Base-by-base conservation (phyloP, 768 basidiomycete genomes). In the Cystobasidium tubakii region DNA sequence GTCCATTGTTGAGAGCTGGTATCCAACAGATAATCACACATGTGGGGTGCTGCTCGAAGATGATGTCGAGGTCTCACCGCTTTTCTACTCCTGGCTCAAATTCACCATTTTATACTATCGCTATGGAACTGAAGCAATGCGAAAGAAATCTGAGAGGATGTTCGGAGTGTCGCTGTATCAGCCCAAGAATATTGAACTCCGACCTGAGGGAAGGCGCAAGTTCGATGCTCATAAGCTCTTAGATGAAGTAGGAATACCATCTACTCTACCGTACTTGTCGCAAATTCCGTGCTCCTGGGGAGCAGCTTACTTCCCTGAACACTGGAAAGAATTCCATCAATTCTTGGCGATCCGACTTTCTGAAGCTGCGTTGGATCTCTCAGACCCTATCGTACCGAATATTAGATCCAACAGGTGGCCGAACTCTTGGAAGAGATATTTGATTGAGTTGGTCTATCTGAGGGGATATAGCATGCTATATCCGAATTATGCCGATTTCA, bases 271-370 rank as follows among this genome's bases (percentile, higher is more conserved):
- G 0, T 93, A 91, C 80, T 85, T 93, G 53, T 91, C 90, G 0
- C 89, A 90, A 73, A 86, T 91, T 12, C 92, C 91, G 0, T 92
- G 91, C 81, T 91, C 89, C 81, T 94, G 91, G 91, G 92, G 91
- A 17, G 91, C 90, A 1, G 84, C 91, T 43, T 94, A 92, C 82
- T 94, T 94, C 79, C 91, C 92, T 13, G 86, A 90, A 76, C 88
- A 89, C 77, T 92, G 91, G 91, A 86, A 87, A 77, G 90, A 90
- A 80, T 93, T 92, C 80, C 90, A 93, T 81, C 81, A 83, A 64
- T 92, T 90, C 79, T 86, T 92, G 75, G 77, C 86, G 44, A 79
- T 84, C n/a, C 87, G 91, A 31, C 85, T 91, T n/a, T 84, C 86
- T n/a, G 85, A 86, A 70, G 55, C 80, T 74, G 72, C 85, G 74